phyloP scores from a whole-genome alignment of 78 protist genomes.

The Monocercomonoides exilis region DNA sequence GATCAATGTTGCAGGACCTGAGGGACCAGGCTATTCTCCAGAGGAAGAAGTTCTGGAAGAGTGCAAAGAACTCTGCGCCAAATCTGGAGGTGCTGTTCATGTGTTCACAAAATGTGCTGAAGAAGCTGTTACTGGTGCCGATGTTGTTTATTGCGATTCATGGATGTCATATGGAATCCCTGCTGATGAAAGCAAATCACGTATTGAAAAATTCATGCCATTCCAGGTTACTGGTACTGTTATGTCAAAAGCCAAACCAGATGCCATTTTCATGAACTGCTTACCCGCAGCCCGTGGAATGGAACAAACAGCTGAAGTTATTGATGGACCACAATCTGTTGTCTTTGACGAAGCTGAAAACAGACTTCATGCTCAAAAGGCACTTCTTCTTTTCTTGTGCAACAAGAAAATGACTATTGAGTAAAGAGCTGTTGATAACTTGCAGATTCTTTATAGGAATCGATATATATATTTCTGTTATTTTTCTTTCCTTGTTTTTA shows the following conservation, averaged over 20 bases:
- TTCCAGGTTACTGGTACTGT: slow-evolving; percentile 43
- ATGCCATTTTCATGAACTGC: slow-evolving; percentile 65
- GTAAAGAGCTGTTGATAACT: no score
- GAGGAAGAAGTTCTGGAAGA: slow-evolving; percentile 46
- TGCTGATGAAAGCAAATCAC: slow-evolving; percentile 14
- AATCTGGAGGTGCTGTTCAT: slow-evolving; percentile 22
- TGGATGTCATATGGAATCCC: slow-evolving; percentile 66
- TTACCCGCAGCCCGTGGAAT: slow-evolving; percentile 56
- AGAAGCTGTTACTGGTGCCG: slow-evolving; percentile 46
- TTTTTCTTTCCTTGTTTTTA: no score
- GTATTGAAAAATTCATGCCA: slow-evolving; percentile 34
- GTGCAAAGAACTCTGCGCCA: background rate
- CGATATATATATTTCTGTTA: no score
- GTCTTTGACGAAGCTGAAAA: slow-evolving; percentile 67
- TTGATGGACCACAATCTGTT: slow-evolving; percentile 52
- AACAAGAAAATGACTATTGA: background rate
- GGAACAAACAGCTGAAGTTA: slow-evolving; percentile 64
- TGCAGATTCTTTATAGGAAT: no score
- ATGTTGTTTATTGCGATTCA: slow-evolving; percentile 53
- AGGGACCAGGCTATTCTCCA: background rate
- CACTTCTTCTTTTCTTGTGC: slow-evolving; percentile 33
- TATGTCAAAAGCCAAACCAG: slow-evolving; percentile 35
- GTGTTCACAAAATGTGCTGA: background rate
- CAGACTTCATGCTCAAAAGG: slow-evolving; percentile 58
- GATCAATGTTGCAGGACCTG: slow-evolving; percentile 42